Conservation (phyloP, 2,329 filamentous ascomycete genomes). For the Dothideomycetidae sp. region DNA sequence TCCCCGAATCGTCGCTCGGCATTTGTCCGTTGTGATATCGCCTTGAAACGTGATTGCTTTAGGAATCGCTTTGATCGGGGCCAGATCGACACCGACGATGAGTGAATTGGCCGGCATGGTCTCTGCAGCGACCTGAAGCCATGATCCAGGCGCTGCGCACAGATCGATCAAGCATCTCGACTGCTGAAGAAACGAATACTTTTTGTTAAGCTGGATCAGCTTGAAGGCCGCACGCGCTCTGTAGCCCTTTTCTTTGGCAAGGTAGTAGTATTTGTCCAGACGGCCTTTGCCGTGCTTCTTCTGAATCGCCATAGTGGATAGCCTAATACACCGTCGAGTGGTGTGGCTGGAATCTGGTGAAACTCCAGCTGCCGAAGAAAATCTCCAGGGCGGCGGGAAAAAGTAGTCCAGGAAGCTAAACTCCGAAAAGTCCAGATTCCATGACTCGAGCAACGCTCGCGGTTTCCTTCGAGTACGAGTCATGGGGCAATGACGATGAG, state of each 20-base stretch:
- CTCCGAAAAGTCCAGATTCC: not conserved
- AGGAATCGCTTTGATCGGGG: slow-evolving; percentile 91
- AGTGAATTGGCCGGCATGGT: slow-evolving; percentile 82
- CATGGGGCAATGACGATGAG: not conserved
- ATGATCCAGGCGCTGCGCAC: slow-evolving; percentile 90
- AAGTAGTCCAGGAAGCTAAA: too few species aligned
- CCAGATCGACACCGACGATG: slow-evolving; percentile 86
- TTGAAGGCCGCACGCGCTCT: slow-evolving; percentile 94
- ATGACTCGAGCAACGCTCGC: not conserved
- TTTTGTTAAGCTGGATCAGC: slow-evolving; percentile 95
- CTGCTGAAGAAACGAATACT: slow-evolving; percentile 95
- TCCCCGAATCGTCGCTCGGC: slow-evolving; percentile 71
- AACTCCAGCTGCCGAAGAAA: not conserved
- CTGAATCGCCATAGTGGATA: slow-evolving; percentile 67
- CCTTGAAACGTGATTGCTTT: slow-evolving; percentile 90
- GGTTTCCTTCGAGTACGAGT: not conserved
- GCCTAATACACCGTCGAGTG: not conserved
- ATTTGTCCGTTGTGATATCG: slow-evolving; percentile 96
- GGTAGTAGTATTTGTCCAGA: slow-evolving; percentile 97
- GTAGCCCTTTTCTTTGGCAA: slow-evolving; percentile 97
- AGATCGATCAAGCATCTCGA: slow-evolving; percentile 94
- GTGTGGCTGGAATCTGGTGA: not conserved
- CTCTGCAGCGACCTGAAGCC: slow-evolving; percentile 93
- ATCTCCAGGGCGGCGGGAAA: not conserved
- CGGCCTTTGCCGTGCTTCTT: slow-evolving; percentile 99